Evolutionary conservation across 345 rosid species (phyloP), one percentile per base, ranked within the genome.

Genomic region (Rubroshorea leprosula): DNA sequence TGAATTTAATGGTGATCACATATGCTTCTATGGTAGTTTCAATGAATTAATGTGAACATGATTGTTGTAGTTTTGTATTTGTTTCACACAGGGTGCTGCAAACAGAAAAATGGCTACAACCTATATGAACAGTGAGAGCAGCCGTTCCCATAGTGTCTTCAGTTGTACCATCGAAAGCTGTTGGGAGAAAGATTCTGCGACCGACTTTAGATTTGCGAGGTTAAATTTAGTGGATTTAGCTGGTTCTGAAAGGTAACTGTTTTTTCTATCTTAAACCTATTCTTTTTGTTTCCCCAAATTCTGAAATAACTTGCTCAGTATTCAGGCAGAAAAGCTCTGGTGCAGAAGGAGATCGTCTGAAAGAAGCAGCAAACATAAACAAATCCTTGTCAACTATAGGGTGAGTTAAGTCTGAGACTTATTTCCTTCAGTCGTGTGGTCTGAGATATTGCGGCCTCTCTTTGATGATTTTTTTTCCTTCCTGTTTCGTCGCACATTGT

Each of bases 281-380:
- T 50, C 63, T 24, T 44, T 63, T 58, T 35, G 43, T n/a, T 60
- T 66, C 57, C 25, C 59, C 46, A 6, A 54, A 35, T 49, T 45
- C 25, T 23, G 13, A 61, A 43, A 63, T 68, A 54, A 72, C 49
- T 59, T 51, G 61, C 61, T 54, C 54, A 64, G 23, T 61, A 24
- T 69, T 25, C 72, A 88, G 98, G 82, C 98, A 92, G 79, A 92
- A 92, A 76, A 86, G 89, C 78, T 84, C 98, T 17, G 96, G 95
- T 27, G 98, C 98, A 9, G 98, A 88, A 80, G 96, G 98, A 19
- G 96, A 84, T 64, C 98, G 98, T 61, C 72, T 92, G 72, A 92
- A 84, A 78, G 98, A 92, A 83, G 96, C 96, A 67, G 98, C 90
- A 76, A 89, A 83, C 62, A 92, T 92, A 63, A 92, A 89, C 75